These are phyloP conservation scores for Pseudocercospora macadamiae DNA, from an alignment of 2,329 filamentous ascomycete species.

Conservation along the genomic window DNA sequence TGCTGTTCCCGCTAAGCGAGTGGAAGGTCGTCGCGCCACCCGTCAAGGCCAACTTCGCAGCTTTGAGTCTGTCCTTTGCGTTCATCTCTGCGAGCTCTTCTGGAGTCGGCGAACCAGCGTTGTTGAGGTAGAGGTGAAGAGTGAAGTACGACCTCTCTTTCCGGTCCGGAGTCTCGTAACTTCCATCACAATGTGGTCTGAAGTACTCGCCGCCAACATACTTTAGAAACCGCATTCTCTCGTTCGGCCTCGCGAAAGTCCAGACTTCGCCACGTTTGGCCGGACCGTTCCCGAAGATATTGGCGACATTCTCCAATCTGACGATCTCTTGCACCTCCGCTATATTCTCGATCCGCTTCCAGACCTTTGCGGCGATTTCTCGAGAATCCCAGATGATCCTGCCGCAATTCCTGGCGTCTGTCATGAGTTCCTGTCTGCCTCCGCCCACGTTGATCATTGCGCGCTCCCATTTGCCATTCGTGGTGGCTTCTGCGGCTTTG, in stretches of 20 bases:
- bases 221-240: conserved; percentile 74
- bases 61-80: conserved; percentile 33
- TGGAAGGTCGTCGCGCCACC: conserved; percentile 61
- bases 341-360: conserved; percentile 58
- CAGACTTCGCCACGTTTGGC: conserved; percentile 49
- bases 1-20: conserved; percentile 32
- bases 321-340: conserved; percentile 52
- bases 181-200: conserved; percentile 69
- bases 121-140: conserved; percentile 55
- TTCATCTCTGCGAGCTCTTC: conserved; percentile 25
- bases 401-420: conserved; percentile 69
- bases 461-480: conserved; percentile 60
- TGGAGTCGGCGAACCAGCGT: conserved; percentile 14
- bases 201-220: conserved; percentile 77
- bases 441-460: conserved; percentile 70
- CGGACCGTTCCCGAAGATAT: conserved; percentile 51
- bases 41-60: conserved; percentile 38
- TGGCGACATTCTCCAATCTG: conserved; percentile 40
- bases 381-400: conserved; percentile 74
- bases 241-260: conserved; percentile 61
- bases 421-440: conserved; percentile 61
- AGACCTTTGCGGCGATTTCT: conserved; percentile 64
- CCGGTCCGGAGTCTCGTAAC: conserved; percentile 61
- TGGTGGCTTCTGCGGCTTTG: conserved; percentile 54
- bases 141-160: conserved; percentile 57